Conservation (phyloP, 2,329 filamentous ascomycete species). For the Plenodomus tracheiphilus region DNA sequence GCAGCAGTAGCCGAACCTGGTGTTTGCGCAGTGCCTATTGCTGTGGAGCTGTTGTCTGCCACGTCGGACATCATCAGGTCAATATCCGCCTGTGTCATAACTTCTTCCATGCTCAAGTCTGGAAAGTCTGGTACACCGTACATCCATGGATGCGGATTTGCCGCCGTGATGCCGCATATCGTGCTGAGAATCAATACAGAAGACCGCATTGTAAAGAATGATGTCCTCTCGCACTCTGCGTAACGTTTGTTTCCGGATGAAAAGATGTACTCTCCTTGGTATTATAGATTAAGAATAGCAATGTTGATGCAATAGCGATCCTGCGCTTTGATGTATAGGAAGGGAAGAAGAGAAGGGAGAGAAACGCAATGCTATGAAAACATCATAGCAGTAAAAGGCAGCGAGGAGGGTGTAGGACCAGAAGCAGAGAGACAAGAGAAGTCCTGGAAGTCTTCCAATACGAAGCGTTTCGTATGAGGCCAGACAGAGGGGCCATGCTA, state of each 20-base stretch:
- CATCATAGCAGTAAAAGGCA: neutral
- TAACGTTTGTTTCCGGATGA: neutral
- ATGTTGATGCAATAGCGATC: conserved; percentile 12
- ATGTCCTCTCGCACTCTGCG: neutral
- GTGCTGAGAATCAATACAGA: conserved; percentile 22
- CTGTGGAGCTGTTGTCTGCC: conserved; percentile 15
- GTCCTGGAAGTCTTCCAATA: conserved; percentile 3
- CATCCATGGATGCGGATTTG: conserved; percentile 34
- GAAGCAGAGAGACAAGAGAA: conserved; percentile 3
- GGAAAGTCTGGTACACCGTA: conserved; percentile 38
- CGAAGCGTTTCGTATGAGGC: conserved; percentile 2
- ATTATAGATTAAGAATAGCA: conserved; percentile 11
- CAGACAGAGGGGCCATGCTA: conserved; percentile 9
- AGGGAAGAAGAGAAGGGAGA: conserved; percentile 1
- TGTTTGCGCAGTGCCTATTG: conserved; percentile 15
- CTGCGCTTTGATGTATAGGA: conserved; percentile 16
- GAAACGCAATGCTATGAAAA: neutral
- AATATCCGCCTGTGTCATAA: conserved; percentile 29
- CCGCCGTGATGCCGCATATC: conserved; percentile 23
- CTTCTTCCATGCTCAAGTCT: conserved; percentile 31
- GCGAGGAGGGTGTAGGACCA: neutral
- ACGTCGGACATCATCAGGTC: conserved; percentile 15
- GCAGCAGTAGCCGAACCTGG: conserved; percentile 17
- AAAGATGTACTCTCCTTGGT: neutral
- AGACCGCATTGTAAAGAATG: conserved; percentile 22